Conservation (phyloP, 2,329 filamentous ascomycete genomes). For the Stemphylium beticola region DNA sequence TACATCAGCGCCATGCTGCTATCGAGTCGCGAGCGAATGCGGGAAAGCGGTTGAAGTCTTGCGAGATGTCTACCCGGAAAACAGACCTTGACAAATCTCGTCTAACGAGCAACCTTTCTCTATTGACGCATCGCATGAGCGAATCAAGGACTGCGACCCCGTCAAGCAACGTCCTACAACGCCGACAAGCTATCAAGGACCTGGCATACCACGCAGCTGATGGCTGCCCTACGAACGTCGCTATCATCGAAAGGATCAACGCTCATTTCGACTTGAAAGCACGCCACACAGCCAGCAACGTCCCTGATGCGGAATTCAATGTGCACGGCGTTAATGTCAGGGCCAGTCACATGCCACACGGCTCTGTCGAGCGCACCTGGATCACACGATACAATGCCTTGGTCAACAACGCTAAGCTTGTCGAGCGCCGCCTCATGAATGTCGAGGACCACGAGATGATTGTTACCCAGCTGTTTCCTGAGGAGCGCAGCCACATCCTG, state of each 20-base stretch:
- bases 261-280: slow-evolving; percentile 1
- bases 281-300: background rate
- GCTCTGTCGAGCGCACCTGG: slow-evolving; percentile 13
- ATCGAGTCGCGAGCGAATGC: slow-evolving; percentile 4
- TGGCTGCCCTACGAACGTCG: slow-evolving; percentile 10
- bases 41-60: background rate
- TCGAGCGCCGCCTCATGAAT: slow-evolving; percentile 4
- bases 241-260: slow-evolving; percentile 9
- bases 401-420: slow-evolving; percentile 1
- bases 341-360: slow-evolving; percentile 3
- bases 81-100: background rate
- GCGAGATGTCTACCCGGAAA: background rate
- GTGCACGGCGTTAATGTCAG: slow-evolving; percentile 1
- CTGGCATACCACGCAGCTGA: slow-evolving; percentile 2
- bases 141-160: slow-evolving; percentile 2
- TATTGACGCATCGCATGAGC: background rate
- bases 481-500: slow-evolving; percentile 2
- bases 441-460: slow-evolving; percentile 17
- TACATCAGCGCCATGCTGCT: slow-evolving; percentile 8
- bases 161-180: slow-evolving; percentile 2
- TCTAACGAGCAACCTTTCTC: background rate
- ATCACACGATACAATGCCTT: slow-evolving; percentile 14
- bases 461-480: slow-evolving; percentile 12
- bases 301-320: slow-evolving; percentile 5
- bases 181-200: slow-evolving; percentile 5